Evolutionary conservation across 2,329 filamentous ascomycete genomes (phyloP).

Genomic region (Penicillium sp.): DNA sequence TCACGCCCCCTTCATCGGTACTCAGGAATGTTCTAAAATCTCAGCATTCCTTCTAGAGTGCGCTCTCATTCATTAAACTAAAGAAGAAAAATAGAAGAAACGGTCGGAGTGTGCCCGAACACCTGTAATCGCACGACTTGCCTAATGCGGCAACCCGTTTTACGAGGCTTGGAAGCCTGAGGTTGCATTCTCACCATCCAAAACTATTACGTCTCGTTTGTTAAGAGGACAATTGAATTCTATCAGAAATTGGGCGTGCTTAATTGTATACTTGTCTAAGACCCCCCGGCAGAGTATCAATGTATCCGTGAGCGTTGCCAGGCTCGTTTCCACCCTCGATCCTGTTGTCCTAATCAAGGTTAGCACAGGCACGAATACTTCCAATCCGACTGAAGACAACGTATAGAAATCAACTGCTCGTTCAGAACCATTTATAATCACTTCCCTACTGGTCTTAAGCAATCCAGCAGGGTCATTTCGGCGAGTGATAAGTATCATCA

Average conservation of each 20-base stretch:
- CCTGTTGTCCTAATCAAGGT: neutral
- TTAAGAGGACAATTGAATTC: neutral
- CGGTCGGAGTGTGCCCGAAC: neutral
- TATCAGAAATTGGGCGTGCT: neutral
- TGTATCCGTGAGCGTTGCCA: neutral
- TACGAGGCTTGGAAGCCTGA: neutral
- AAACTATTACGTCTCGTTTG: neutral
- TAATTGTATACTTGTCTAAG: neutral
- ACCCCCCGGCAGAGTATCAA: neutral
- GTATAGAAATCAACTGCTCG: neutral
- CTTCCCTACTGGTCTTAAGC: constrained; percentile 13
- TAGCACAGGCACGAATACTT: neutral
- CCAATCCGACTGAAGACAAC: neutral
- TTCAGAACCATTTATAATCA: constrained; percentile 15
- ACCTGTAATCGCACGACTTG: neutral
- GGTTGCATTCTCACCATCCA: neutral
- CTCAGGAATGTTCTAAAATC: neutral
- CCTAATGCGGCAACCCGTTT: neutral
- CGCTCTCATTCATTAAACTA: neutral
- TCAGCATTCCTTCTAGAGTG: neutral
- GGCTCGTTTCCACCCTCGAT: neutral
- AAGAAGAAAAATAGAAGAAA: neutral
- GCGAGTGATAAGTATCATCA: constrained; percentile 27
- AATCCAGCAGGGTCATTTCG: constrained; percentile 20
- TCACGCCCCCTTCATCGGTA: neutral